Base-by-base conservation (phyloP, 257 asterid genomes). In the Nicotiana tomentosiformis region DNA sequence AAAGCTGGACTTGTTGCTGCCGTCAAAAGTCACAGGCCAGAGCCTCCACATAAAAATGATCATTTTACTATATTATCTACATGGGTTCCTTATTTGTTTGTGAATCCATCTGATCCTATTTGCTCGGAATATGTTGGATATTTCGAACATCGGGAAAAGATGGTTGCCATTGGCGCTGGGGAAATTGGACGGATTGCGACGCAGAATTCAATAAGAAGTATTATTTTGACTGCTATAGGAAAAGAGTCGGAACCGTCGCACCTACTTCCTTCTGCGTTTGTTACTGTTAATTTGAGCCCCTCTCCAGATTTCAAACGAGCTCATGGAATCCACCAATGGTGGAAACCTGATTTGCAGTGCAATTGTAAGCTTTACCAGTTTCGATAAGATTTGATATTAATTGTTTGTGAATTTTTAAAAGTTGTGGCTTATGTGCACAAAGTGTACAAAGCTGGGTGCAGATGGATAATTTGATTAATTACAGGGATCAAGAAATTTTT, bases 241-340 rank as follows among this genome's bases (percentile, higher is more conserved):
- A 90, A 89, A 53, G 86, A 84, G 9, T 62, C 82, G 53, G 95
- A 91, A 29, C 92, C 97, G 1, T 77, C 85, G n/a, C 98, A 95
- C 86, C 91, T 93, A 4, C 51, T 95, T 32, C 98, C 98, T 35
- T 88, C 88, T 33, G 98, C 97, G 29, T 83, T 88, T 86, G 62
- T 93, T 79, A 89, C 90, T 4, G 61, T 85, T 7, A 93, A 89
- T 37, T 39, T 9, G 30, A 83, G 90, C 10, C 85, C 89, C 37
- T 53, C 82, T 23, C 39, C 37, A 80, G 84, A 65, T 51, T 89
- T 89, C 12, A 86, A 82, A 84, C 88, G 89, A 78, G 97, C 90
- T 80, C 97, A 93, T 84, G 92, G 93, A 76, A 84, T 94, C 84
- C 88, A 87, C 23, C 97, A 93, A 32, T 94, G 98, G 98, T 91